phyloP scores from a whole-genome alignment of 768 basidiomycete genomes.

The Trametes meyenii region DNA sequence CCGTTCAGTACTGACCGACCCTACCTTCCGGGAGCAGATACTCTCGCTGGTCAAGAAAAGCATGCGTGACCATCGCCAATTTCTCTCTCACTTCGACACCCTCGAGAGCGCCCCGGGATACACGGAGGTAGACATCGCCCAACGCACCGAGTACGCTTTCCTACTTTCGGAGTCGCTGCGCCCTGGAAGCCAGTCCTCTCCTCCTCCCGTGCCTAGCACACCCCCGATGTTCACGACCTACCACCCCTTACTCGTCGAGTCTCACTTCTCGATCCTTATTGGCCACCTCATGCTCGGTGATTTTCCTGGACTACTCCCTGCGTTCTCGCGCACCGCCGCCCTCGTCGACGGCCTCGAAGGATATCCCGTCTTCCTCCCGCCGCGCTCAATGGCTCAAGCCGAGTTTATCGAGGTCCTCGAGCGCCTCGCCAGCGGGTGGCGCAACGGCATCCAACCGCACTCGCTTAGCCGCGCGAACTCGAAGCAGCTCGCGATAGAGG shows the following conservation, averaged over 20 bases:
- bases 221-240: constrained; percentile 84
- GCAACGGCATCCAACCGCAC: constrained; percentile 61
- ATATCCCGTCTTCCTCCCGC: constrained; percentile 85
- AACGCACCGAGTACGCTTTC: constrained; percentile 68
- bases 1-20: constrained; percentile 55
- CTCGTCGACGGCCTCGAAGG: constrained; percentile 85
- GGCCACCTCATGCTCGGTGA: constrained; percentile 80
- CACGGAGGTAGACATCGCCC: constrained; percentile 45
- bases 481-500: constrained; percentile 49
- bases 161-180: constrained; percentile 67
- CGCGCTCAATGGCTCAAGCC: constrained; percentile 87
- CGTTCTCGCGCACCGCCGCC: constrained; percentile 66
- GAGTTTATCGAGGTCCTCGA: constrained; percentile 88
- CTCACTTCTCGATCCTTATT: constrained; percentile 79
- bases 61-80: constrained; percentile 84
- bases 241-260: constrained; percentile 87
- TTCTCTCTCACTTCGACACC: constrained; percentile 81
- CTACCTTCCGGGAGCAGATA: constrained; percentile 62
- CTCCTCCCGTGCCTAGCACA: constrained; percentile 43
- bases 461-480: constrained; percentile 42
- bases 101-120: constrained; percentile 49
- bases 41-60: constrained; percentile 65
- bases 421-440: constrained; percentile 79
- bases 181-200: constrained; percentile 53
- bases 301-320: constrained; percentile 59